Percentiles rank a stretch among this genome's conserved stretches.
These are phyloP conservation scores for Daldinia sp. DNA, from an alignment of 2,329 filamentous ascomycete species.

Conservation along the genomic window DNA sequence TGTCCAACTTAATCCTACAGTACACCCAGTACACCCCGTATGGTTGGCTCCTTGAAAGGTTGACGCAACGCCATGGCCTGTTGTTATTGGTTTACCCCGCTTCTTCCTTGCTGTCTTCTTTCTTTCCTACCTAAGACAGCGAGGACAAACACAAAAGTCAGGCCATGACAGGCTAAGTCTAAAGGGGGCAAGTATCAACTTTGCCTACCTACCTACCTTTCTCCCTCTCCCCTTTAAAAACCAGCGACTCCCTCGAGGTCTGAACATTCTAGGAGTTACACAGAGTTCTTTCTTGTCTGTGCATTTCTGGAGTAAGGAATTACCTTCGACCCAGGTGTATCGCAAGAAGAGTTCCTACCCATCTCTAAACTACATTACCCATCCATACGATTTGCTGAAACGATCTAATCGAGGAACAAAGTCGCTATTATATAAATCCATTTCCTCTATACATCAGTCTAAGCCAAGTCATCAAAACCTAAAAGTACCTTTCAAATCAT, in stretches of 20 bases:
- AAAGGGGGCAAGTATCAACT: conserved; percentile 19
- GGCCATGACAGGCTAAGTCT: conserved; percentile 2
- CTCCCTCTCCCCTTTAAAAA: conserved; percentile 35
- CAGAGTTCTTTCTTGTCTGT: conserved; percentile 8
- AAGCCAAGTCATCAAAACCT: conserved; percentile 15
- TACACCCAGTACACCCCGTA: conserved; percentile 42
- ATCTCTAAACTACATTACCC: neutral
- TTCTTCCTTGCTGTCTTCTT: conserved; percentile 40
- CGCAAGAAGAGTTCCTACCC: conserved; percentile 4
- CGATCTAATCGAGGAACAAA: conserved; percentile 19
- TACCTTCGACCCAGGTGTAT: conserved; percentile 5
- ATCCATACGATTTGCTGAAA: neutral
- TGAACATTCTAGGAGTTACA: conserved; percentile 13
- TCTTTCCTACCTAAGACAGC: conserved; percentile 33
- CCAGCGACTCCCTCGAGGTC: conserved; percentile 8
- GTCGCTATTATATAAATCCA: neutral
- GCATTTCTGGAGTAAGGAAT: conserved; percentile 17
- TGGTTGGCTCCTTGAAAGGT: conserved; percentile 46
- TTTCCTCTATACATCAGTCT: conserved; percentile 16
- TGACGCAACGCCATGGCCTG: conserved; percentile 42
- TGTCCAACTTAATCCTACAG: conserved; percentile 29
- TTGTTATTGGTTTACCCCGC: conserved; percentile 51
- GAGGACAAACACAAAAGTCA: conserved; percentile 1
- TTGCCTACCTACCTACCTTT: conserved; percentile 4
- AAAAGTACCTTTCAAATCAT: conserved; percentile 14